These are phyloP conservation scores for Uromyces viciae-fabae DNA, from an alignment of 1,284 basidiomycete genomes.

Conservation along the genomic window DNA sequence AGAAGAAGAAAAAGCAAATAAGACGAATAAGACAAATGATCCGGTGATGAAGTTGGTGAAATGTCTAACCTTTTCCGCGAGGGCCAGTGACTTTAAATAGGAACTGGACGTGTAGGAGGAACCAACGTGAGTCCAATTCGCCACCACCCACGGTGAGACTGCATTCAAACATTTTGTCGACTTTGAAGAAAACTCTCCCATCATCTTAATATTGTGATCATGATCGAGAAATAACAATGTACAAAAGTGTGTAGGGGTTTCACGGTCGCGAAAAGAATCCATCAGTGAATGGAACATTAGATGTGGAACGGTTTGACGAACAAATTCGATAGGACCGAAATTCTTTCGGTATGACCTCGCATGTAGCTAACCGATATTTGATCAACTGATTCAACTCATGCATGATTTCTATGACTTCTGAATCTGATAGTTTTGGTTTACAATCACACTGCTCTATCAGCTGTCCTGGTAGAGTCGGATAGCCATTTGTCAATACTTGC, in stretches of 20 bases:
- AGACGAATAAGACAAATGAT: background rate
- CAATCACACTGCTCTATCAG: conserved; percentile 22
- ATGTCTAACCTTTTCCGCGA: conserved; percentile 17
- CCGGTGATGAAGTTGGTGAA: background rate
- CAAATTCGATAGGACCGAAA: conserved; percentile 38
- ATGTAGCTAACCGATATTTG: conserved; percentile 22
- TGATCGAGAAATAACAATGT: background rate
- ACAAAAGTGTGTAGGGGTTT: too few species aligned
- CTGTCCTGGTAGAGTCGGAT: conserved; percentile 29
- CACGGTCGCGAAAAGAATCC: background rate
- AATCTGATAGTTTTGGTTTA: conserved; percentile 20
- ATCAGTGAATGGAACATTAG: background rate
- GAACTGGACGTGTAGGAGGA: conserved; percentile 72
- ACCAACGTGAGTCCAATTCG: conserved; percentile 67
- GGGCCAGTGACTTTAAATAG: conserved; percentile 67
- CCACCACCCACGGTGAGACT: conserved; percentile 29
- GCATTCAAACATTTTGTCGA: conserved; percentile 36
- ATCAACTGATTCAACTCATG: conserved; percentile 33
- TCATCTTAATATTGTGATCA: background rate
- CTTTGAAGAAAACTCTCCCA: conserved; percentile 35
- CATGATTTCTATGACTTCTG: conserved; percentile 28
- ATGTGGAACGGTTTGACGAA: conserved; percentile 10
- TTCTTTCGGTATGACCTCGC: conserved; percentile 31
- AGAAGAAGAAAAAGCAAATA: background rate
- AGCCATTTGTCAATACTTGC: conserved; percentile 42